Conservation (phyloP, 352 stramenopile species). For the Pythium rishiriense region DNA sequence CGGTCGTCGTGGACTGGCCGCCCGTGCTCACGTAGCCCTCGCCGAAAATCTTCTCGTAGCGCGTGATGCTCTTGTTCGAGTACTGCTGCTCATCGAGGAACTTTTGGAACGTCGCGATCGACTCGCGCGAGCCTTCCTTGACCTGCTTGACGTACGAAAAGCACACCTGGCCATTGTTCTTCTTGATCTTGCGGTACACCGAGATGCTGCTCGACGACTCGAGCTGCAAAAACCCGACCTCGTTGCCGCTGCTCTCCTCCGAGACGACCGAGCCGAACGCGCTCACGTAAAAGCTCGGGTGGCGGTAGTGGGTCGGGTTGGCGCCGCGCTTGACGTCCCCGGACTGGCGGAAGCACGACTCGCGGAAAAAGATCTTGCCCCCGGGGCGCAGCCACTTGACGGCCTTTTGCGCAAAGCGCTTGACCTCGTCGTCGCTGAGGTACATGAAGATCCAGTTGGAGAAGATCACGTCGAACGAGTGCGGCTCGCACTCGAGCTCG, state of each 20-base stretch:
- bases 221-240: conserved; percentile 63
- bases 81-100: conserved; percentile 48
- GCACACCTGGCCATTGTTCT: conserved; percentile 82
- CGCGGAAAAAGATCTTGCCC: conserved; percentile 36
- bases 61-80: conserved; percentile 37
- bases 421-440: conserved; percentile 31
- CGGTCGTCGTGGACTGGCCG: conserved; percentile 40
- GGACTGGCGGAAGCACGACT: conserved; percentile 38
- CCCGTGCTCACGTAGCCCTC: conserved; percentile 46
- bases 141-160: conserved; percentile 66
- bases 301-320: conserved; percentile 49
- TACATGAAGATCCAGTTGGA: conserved; percentile 44
- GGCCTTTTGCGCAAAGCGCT: conserved; percentile 29
- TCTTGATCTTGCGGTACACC: conserved; percentile 57
- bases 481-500: conserved; percentile 46
- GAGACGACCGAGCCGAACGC: conserved; percentile 32
- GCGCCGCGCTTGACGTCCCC: conserved; percentile 41
- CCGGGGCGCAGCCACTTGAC: conserved; percentile 33
- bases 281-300: conserved; percentile 42
- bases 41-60: conserved; percentile 52
- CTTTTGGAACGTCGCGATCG: conserved; percentile 49
- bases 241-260: conserved; percentile 34
- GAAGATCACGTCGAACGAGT: conserved; percentile 47
- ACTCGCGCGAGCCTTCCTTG: conserved; percentile 40
- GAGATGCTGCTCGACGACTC: conserved; percentile 64